Conservation (phyloP, 768 basidiomycete species). For the Pleurotus cornucopiae region DNA sequence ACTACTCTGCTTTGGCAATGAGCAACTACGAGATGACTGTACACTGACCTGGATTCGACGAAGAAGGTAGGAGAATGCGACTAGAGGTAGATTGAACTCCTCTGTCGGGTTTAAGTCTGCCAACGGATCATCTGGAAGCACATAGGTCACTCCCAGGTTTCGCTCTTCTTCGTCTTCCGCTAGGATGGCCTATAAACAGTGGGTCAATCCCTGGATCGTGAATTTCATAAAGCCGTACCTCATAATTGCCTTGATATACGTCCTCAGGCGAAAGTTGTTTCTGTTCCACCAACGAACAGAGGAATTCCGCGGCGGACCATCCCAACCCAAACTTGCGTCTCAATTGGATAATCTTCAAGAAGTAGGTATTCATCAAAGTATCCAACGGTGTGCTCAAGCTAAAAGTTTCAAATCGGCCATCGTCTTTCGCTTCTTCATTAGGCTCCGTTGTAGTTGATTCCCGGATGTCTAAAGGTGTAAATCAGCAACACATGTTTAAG, state of each 20-base stretch:
- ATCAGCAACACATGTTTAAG: not conserved
- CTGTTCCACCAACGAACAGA: slow-evolving; percentile 42
- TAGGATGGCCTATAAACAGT: slow-evolving; percentile 23
- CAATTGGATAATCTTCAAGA: slow-evolving; percentile 49
- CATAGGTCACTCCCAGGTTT: slow-evolving; percentile 31
- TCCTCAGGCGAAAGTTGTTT: slow-evolving; percentile 36
- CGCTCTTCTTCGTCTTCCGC: slow-evolving; percentile 43
- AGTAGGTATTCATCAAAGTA: slow-evolving; percentile 51
- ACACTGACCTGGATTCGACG: slow-evolving; percentile 51
- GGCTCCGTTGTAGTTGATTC: slow-evolving; percentile 11
- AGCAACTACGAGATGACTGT: not conserved
- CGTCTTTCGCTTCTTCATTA: slow-evolving; percentile 28
- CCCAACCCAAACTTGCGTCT: slow-evolving; percentile 50
- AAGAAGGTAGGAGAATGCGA: slow-evolving; percentile 61
- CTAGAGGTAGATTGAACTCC: slow-evolving; percentile 55
- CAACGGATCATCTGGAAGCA: slow-evolving; percentile 56
- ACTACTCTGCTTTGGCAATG: slow-evolving; percentile 36
- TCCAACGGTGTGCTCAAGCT: slow-evolving; percentile 64
- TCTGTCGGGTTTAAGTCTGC: slow-evolving; percentile 22
- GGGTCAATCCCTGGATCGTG: not conserved
- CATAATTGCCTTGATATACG: slow-evolving; percentile 26
- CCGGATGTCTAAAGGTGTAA: not conserved
- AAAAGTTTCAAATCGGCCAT: slow-evolving; percentile 51
- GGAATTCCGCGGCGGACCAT: slow-evolving; percentile 66
- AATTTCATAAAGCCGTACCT: slow-evolving; percentile 20